phyloP scores from a whole-genome alignment of 208 protist species.

The Lotmaria passim region DNA sequence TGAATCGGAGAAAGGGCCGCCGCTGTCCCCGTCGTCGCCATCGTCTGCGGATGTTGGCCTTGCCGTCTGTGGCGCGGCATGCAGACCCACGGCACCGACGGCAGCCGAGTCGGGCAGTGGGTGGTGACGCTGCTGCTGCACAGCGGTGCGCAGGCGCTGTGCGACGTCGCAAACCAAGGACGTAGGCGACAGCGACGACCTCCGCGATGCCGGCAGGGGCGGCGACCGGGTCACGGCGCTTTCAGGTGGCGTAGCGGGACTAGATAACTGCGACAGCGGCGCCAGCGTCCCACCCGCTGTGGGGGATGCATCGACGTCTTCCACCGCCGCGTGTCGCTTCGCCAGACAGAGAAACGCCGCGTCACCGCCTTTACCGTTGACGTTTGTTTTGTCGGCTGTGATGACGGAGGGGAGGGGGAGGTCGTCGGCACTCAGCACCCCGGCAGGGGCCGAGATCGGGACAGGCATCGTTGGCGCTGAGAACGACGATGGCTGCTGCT shows the following conservation, averaged over 20 bases:
- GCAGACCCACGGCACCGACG: too few species aligned
- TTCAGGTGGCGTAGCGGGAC: background rate
- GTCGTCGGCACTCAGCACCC: background rate
- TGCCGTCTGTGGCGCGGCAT: too few species aligned
- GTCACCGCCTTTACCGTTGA: background rate
- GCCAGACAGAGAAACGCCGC: background rate
- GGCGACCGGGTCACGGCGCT: background rate
- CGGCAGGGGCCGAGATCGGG: background rate
- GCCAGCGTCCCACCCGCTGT: background rate
- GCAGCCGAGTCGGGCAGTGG: too few species aligned
- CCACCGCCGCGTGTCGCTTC: background rate
- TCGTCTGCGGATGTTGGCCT: too few species aligned
- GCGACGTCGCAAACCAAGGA: background rate
- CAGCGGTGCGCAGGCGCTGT: background rate
- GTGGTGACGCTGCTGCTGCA: constrained; percentile 8
- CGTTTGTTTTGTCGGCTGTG: background rate
- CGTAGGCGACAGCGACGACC: background rate
- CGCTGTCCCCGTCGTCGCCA: too few species aligned
- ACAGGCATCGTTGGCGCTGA: background rate
- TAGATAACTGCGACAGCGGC: background rate
- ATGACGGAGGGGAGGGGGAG: background rate
- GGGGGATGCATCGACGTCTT: background rate
- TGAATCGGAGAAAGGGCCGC: too few species aligned
- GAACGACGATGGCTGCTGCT: background rate
- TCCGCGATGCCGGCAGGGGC: background rate